phyloP scores from a whole-genome alignment of 106 monocot genomes.

The Platanthera guangdongensis region DNA sequence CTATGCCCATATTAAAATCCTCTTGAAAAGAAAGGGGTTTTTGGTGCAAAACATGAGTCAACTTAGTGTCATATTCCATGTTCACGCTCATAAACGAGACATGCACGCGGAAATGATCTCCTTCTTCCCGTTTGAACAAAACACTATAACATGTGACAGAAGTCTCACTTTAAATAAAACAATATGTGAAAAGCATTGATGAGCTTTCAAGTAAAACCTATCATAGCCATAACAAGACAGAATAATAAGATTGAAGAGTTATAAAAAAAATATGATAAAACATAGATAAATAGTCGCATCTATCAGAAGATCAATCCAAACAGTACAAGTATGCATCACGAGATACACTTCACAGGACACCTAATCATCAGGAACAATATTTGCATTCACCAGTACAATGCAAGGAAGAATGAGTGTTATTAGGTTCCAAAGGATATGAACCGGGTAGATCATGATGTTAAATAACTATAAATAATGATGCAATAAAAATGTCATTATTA shows the following conservation, averaged over 20 bases:
- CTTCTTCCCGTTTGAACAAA: too few relatives aligned
- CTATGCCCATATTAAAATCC: too few relatives aligned
- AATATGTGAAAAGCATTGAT: background rate
- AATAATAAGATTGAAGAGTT: background rate
- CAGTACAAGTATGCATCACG: background rate
- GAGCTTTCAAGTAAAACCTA: background rate
- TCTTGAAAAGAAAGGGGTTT: too few relatives aligned
- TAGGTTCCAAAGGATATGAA: background rate
- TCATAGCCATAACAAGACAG: background rate
- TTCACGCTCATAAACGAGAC: too few relatives aligned
- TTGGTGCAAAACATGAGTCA: too few relatives aligned
- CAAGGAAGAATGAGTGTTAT: background rate
- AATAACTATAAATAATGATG: background rate
- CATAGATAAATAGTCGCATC: background rate
- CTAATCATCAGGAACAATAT: background rate
- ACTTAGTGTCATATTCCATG: too few relatives aligned
- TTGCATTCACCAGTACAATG: background rate
- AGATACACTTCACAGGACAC: background rate
- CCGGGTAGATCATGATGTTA: background rate
- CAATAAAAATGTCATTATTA: background rate
- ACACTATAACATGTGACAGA: too few relatives aligned
- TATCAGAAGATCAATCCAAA: background rate
- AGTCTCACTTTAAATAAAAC: too few relatives aligned
- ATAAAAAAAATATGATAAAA: background rate
- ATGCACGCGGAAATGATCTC: too few relatives aligned